These are phyloP conservation scores for Yamadazyma trypodendri DNA, from an alignment of 1,139 yeast genomes.

Conservation along the genomic window DNA sequence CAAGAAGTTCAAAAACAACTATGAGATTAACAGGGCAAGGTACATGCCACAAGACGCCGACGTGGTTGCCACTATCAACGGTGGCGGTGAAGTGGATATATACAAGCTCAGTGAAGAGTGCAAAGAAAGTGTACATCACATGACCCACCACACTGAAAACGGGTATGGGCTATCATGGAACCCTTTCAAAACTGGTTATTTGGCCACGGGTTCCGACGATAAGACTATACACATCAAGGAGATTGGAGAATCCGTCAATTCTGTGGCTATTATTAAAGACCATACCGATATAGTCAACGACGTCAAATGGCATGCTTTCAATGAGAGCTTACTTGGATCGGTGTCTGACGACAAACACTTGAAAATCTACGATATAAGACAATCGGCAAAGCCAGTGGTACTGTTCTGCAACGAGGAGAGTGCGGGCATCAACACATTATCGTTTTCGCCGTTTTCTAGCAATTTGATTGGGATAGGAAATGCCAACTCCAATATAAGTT, in stretches of 20 bases:
- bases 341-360: slow-evolving; percentile 65
- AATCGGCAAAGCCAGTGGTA: slow-evolving; percentile 21
- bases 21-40: slow-evolving; percentile 81
- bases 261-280: slow-evolving; percentile 21
- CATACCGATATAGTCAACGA: slow-evolving; percentile 70
- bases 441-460: slow-evolving; percentile 62
- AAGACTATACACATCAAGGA: slow-evolving; percentile 60
- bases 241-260: slow-evolving; percentile 21
- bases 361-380: slow-evolving; percentile 44
- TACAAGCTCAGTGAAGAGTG: slow-evolving; percentile 47
- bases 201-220: slow-evolving; percentile 67
- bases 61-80: slow-evolving; percentile 74
- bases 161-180: slow-evolving; percentile 78
- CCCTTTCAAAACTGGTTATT: slow-evolving; percentile 41
- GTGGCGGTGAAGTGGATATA: slow-evolving; percentile 69
- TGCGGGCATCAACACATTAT: slow-evolving; percentile 57
- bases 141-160: slow-evolving; percentile 59
- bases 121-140: slow-evolving; percentile 23
- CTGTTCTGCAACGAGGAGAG: slow-evolving; percentile 31
- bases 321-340: slow-evolving; percentile 55
- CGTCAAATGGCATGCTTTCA: slow-evolving; percentile 64
- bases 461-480: slow-evolving; percentile 68
- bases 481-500: slow-evolving; percentile 60
- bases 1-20: slow-evolving; percentile 50
- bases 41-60: slow-evolving; percentile 72